Percentiles rank a stretch among this genome's conserved stretches.
Conservation (phyloP, 352 stramenopile species). For the Phytophthora brassicae region DNA sequence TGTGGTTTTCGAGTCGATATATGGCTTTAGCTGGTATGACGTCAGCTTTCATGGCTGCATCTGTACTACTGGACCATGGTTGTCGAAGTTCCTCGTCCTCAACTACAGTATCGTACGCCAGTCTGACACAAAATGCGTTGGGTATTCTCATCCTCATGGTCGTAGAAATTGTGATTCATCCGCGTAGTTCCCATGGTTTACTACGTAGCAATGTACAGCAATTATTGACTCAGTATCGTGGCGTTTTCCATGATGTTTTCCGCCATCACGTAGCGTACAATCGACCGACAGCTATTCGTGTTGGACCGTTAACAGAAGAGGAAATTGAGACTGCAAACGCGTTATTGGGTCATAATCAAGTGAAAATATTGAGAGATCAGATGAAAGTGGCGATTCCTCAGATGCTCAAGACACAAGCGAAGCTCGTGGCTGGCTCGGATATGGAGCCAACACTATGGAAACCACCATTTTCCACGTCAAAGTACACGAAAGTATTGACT, state of each 20-base stretch:
- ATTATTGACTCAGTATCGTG: slow-evolving; percentile 47
- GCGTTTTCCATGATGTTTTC: slow-evolving; percentile 53
- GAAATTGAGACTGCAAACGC: slow-evolving; percentile 34
- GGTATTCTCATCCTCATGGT: slow-evolving; percentile 74
- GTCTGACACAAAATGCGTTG: slow-evolving; percentile 65
- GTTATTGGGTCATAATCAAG: slow-evolving; percentile 29
- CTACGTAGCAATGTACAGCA: slow-evolving; percentile 64
- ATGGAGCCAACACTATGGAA: slow-evolving; percentile 66
- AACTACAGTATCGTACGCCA: slow-evolving; percentile 60
- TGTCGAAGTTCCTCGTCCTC: slow-evolving; percentile 34
- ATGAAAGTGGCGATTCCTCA: slow-evolving; percentile 41
- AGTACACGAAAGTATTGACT: slow-evolving; percentile 54
- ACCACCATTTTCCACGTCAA: slow-evolving; percentile 49
- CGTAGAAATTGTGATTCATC: slow-evolving; percentile 55
- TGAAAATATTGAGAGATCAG: slow-evolving; percentile 45
- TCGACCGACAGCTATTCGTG: slow-evolving; percentile 1
- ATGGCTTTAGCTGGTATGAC: slow-evolving; percentile 61
- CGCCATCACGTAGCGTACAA: slow-evolving; percentile 60
- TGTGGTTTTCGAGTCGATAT: slow-evolving; percentile 64
- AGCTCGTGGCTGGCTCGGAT: slow-evolving; percentile 46
- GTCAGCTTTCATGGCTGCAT: slow-evolving; percentile 67
- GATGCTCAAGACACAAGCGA: slow-evolving; percentile 47
- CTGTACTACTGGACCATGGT: slow-evolving; percentile 57
- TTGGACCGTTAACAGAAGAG: slow-evolving; percentile 20
- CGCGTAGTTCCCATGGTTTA: slow-evolving; percentile 53